Evolutionary conservation across 306 rosid species (phyloP).

Genomic region (Herpetospermum pedunculosum): DNA sequence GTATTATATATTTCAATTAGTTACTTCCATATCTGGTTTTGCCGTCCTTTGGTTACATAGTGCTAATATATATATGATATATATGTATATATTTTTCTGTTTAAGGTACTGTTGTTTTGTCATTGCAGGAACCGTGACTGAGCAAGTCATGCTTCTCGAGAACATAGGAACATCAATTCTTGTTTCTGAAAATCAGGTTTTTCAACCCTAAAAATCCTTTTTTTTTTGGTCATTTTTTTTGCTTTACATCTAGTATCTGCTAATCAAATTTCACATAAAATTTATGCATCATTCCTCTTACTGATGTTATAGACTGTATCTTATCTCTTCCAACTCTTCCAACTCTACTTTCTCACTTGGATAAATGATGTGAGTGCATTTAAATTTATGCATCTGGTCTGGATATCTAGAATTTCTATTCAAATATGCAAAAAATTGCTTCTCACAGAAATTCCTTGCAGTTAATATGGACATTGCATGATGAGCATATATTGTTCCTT

Average conservation of each 20-base stretch:
- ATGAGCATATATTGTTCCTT: not conserved
- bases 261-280: not conserved
- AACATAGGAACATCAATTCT: conserved; percentile 95
- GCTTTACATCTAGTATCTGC: not conserved
- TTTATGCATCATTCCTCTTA: not conserved
- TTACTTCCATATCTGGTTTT: not conserved
- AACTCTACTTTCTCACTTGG: not conserved
- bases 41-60: not conserved
- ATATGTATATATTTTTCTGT: not conserved
- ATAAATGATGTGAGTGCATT: not conserved
- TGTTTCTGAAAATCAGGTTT: conserved; percentile 86
- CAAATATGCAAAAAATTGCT: not conserved
- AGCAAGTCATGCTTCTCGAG: conserved; percentile 95
- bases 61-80: not conserved
- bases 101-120: not conserved
- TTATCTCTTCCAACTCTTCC: not conserved
- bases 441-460: not conserved
- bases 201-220: not conserved
- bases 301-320: not conserved
- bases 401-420: not conserved
- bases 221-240: not conserved
- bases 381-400: not conserved
- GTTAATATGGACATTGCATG: not conserved
- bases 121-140: conserved; percentile 67
- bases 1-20: not conserved